Conservation (phyloP, 1,139 yeast species). For the Yamadazyma jaroonii region DNA sequence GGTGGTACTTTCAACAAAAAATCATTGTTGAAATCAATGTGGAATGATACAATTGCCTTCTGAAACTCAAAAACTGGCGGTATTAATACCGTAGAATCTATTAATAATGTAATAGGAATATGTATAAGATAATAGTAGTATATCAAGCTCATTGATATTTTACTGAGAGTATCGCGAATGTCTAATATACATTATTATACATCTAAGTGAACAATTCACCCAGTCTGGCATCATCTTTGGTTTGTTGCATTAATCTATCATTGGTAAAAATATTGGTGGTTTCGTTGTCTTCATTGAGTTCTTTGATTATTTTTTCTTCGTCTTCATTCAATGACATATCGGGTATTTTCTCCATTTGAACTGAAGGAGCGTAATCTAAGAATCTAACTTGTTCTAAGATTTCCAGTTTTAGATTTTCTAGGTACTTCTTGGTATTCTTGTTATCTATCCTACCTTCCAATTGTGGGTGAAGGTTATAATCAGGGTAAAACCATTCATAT, state of each 20-base stretch:
- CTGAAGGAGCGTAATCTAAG: slow-evolving; percentile 91
- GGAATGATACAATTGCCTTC: slow-evolving; percentile 49
- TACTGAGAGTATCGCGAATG: not conserved
- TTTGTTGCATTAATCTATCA: slow-evolving; percentile 14
- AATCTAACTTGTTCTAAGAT: slow-evolving; percentile 80
- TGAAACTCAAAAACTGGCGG: slow-evolving; percentile 59
- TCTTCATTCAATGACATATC: slow-evolving; percentile 65
- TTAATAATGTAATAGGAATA: slow-evolving; percentile 67
- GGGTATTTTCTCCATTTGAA: slow-evolving; percentile 88
- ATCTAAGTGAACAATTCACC: slow-evolving; percentile 3
- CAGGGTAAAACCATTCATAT: slow-evolving; percentile 89
- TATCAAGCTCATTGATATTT: slow-evolving; percentile 49
- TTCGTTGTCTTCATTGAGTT: slow-evolving; percentile 51
- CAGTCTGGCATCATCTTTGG: slow-evolving; percentile 29
- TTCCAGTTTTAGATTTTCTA: slow-evolving; percentile 75
- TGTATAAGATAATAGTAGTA: slow-evolving; percentile 53
- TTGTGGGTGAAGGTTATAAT: slow-evolving; percentile 84
- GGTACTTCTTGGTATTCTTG: slow-evolving; percentile 77
- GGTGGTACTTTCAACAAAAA: slow-evolving; percentile 54
- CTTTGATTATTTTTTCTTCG: slow-evolving; percentile 53
- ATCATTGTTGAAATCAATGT: slow-evolving; percentile 64
- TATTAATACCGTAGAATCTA: slow-evolving; percentile 71
- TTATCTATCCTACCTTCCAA: slow-evolving; percentile 87
- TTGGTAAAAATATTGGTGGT: slow-evolving; percentile 13
- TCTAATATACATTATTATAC: not conserved